phyloP scores from a whole-genome alignment of 202 grass and related monocot genomes.

The Setaria italica region DNA sequence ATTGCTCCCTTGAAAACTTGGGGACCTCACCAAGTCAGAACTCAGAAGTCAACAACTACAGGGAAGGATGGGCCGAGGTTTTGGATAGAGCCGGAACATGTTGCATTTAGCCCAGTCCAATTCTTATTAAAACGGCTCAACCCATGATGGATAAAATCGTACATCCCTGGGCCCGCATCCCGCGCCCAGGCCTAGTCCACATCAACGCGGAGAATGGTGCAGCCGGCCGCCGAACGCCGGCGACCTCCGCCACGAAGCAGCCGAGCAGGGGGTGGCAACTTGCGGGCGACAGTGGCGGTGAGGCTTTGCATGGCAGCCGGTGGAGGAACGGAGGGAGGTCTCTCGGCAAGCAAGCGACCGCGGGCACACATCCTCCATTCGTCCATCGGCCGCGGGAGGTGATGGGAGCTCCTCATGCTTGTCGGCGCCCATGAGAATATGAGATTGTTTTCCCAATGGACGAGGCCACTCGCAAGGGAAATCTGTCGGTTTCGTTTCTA shows the following conservation, averaged over 20 bases:
- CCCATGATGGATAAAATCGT: no score
- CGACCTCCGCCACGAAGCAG: not conserved
- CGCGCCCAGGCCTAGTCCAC: not conserved
- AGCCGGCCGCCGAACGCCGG: no score
- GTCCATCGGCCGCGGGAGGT: not conserved
- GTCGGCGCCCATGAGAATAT: not conserved
- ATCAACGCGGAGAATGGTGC: not conserved
- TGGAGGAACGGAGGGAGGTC: not conserved
- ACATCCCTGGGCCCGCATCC: not conserved
- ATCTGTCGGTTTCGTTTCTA: not conserved
- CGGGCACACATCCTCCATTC: not conserved
- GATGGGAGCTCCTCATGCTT: not conserved
- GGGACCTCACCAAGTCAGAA: no score
- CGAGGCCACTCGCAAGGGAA: not conserved
- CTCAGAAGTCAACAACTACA: no score
- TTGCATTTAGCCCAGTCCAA: no score
- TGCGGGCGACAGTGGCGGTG: no score
- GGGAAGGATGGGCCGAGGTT: no score
- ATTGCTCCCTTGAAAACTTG: no score
- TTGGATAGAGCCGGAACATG: no score
- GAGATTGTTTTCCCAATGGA: no score
- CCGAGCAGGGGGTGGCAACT: not conserved
- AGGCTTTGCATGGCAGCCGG: not conserved
- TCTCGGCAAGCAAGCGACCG: not conserved
- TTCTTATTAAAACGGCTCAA: not conserved